Conservation (phyloP, 371 early-diverging fungal genomes). For the Caulochytrium protostelioides region DNA sequence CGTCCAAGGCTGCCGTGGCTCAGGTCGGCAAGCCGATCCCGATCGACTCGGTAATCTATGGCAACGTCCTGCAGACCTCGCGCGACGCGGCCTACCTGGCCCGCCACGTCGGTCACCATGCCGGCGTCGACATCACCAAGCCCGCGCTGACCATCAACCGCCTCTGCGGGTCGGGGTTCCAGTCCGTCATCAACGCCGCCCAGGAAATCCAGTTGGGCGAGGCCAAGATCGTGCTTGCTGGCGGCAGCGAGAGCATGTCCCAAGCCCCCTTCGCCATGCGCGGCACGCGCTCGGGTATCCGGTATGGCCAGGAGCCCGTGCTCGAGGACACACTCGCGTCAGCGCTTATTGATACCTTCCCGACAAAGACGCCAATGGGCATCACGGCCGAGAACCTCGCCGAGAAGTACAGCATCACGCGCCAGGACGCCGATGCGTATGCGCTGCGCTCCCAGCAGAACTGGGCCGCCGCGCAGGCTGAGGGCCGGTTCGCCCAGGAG, state of each 20-base stretch:
- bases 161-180: conserved; percentile 89
- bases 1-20: conserved; percentile 66
- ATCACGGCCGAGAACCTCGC: conserved; percentile 89
- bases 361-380: conserved; percentile 73
- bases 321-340: conserved; percentile 70
- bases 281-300: conserved; percentile 56
- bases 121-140: conserved; percentile 49
- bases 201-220: conserved; percentile 75
- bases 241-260: conserved; percentile 86
- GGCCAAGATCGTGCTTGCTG: conserved; percentile 62
- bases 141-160: conserved; percentile 85
- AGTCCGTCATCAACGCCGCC: conserved; percentile 71
- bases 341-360: conserved; percentile 68
- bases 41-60: conserved; percentile 77
- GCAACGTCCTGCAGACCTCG: conserved; percentile 80
- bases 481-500: conserved; percentile 58
- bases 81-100: conserved; percentile 62
- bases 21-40: conserved; percentile 43
- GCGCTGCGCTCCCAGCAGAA: conserved; percentile 65
- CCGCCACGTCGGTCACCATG: conserved; percentile 76
- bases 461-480: conserved; percentile 47
- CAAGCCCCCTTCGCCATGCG: conserved; percentile 66
- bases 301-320: conserved; percentile 56
- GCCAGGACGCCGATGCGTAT: conserved; percentile 66
- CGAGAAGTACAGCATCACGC: conserved; percentile 54